These are phyloP conservation scores for Fusarium sambucinum DNA, from an alignment of 2,329 filamentous ascomycete species.

Conservation along the genomic window DNA sequence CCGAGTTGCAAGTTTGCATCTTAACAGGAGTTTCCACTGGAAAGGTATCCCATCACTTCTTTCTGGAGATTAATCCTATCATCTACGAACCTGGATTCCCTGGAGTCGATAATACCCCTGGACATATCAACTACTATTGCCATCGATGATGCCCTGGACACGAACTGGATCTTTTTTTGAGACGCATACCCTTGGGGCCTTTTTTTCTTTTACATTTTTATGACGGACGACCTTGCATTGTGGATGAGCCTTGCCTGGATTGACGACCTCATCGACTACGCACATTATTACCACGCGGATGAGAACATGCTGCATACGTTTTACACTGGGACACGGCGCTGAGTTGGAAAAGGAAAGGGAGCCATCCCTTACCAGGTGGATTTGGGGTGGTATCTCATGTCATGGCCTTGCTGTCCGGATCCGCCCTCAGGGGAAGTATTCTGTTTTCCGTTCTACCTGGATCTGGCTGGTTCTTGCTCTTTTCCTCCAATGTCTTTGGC, in stretches of 20 bases:
- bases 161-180: conserved; percentile 38
- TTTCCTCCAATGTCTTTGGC: conserved; percentile 43
- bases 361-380: conserved; percentile 40
- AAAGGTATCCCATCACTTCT: conserved; percentile 42
- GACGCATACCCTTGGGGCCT: conserved; percentile 41
- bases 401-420: conserved; percentile 53
- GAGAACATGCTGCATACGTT: conserved; percentile 53
- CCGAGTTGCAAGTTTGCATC: conserved; percentile 51
- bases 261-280: conserved; percentile 46
- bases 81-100: conserved; percentile 36
- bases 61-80: conserved; percentile 39
- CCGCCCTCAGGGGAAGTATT: conserved; percentile 49
- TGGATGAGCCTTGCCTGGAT: conserved; percentile 46
- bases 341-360: conserved; percentile 49
- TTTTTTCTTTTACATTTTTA: conserved; percentile 42
- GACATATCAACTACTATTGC: conserved; percentile 45
- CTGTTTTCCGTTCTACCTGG: conserved; percentile 49
- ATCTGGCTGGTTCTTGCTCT: conserved; percentile 47
- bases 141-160: conserved; percentile 44
- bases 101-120: conserved; percentile 44
- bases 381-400: conserved; percentile 44
- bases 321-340: conserved; percentile 50
- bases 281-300: conserved; percentile 48
- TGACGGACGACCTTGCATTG: conserved; percentile 48
- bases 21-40: conserved; percentile 43